phyloP scores from a whole-genome alignment of 2,329 filamentous ascomycete genomes.

The Intubia oerlemansii region DNA sequence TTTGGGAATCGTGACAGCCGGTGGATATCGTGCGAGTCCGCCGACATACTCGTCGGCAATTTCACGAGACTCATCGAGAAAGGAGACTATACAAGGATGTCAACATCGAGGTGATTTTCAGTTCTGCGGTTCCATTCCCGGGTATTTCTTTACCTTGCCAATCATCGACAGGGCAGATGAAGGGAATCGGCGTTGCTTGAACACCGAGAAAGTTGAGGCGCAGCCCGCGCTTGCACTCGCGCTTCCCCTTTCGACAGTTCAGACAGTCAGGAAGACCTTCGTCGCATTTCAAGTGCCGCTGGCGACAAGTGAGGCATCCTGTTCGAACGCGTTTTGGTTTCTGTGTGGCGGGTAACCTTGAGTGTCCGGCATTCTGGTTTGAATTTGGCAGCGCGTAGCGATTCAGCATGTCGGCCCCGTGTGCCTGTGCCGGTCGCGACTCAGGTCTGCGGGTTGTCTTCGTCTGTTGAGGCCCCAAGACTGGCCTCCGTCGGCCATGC shows the following conservation, averaged over 20 bases:
- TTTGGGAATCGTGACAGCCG: conserved; percentile 9
- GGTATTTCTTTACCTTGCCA: conserved; percentile 29
- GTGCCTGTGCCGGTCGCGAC: background rate
- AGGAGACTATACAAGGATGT: conserved; percentile 47
- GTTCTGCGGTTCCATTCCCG: background rate
- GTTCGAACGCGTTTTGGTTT: conserved; percentile 30
- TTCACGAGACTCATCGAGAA: conserved; percentile 71
- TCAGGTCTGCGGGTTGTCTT: no score
- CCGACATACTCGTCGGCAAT: conserved; percentile 83
- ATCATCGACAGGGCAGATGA: conserved; percentile 37
- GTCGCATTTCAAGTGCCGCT: conserved; percentile 81
- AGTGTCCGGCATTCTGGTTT: background rate
- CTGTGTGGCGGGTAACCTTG: background rate
- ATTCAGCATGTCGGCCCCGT: conserved; percentile 10
- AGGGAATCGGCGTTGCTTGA: conserved; percentile 46
- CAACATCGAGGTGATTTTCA: background rate
- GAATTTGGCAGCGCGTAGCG: conserved; percentile 3
- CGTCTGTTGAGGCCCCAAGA: no score
- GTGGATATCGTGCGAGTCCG: conserved; percentile 50
- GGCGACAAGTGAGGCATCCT: conserved; percentile 75
- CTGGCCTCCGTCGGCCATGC: no score
- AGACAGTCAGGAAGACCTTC: conserved; percentile 42
- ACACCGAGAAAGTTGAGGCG: conserved; percentile 84
- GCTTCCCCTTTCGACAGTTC: conserved; percentile 76
- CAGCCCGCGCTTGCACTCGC: conserved; percentile 68